Percentiles rank a stretch among this genome's conserved stretches.
phyloP scores from a whole-genome alignment of 352 stramenopile species.

The Phytophthora fragariae region DNA sequence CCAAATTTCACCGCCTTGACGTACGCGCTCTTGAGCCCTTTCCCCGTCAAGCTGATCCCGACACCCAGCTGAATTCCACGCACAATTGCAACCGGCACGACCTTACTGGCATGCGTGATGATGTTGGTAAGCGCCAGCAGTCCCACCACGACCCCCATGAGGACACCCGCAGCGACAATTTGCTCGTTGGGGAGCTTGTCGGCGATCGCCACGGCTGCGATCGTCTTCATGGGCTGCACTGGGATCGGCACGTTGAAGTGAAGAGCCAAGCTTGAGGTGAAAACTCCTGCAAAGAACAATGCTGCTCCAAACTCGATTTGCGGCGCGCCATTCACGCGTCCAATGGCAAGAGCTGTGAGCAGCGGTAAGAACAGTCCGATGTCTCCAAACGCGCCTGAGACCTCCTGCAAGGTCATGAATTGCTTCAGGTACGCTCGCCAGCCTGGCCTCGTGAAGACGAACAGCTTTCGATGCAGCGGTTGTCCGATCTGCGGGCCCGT shows the following conservation, averaged over 20 bases:
- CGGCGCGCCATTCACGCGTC: slow-evolving; percentile 65
- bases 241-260: slow-evolving; percentile 94
- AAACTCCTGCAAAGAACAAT: slow-evolving; percentile 93
- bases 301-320: slow-evolving; percentile 91
- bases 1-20: slow-evolving; percentile 48
- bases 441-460: slow-evolving; percentile 63
- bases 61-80: slow-evolving; percentile 93
- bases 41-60: slow-evolving; percentile 86
- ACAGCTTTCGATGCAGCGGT: slow-evolving; percentile 54
- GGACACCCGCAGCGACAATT: slow-evolving; percentile 89
- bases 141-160: slow-evolving; percentile 73
- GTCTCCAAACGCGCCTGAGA: slow-evolving; percentile 93
- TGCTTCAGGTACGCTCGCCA: slow-evolving; percentile 69
- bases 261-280: slow-evolving; percentile 86
- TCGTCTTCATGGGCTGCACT: slow-evolving; percentile 97
- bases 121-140: slow-evolving; percentile 88
- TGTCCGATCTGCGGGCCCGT: slow-evolving; percentile 58
- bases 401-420: slow-evolving; percentile 80
- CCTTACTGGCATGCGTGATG: slow-evolving; percentile 89
- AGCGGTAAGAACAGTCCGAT: slow-evolving; percentile 94
- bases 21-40: slow-evolving; percentile 81
- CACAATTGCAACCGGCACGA: slow-evolving; percentile 92
- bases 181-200: slow-evolving; percentile 77
- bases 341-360: slow-evolving; percentile 90
- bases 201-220: slow-evolving; percentile 90